Conservation (phyloP, 164 flowering plant species). For the Echeveria elegans region DNA sequence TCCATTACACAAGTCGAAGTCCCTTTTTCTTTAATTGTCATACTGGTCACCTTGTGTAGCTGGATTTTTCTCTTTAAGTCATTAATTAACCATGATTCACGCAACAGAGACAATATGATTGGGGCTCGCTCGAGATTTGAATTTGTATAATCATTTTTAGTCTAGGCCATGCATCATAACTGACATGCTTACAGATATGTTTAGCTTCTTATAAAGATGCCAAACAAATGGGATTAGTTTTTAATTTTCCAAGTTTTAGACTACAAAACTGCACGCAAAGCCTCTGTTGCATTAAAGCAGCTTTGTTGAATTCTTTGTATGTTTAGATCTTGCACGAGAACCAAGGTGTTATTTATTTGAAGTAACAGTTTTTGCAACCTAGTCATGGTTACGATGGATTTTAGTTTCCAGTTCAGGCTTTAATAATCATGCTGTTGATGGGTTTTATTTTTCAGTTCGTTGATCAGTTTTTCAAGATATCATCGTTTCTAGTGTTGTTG, state of each 20-base stretch:
- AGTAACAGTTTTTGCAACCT: too few species aligned
- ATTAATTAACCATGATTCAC: background rate
- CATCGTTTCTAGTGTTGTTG: background rate
- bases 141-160: background rate
- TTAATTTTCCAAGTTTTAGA: background rate
- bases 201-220: background rate
- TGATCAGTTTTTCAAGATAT: background rate
- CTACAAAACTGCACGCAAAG: background rate
- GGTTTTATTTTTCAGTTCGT: background rate
- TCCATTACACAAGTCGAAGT: background rate
- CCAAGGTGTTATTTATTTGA: too few species aligned
- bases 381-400: background rate
- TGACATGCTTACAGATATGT: background rate
- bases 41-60: background rate
- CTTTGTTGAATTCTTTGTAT: too few species aligned
- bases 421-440: background rate
- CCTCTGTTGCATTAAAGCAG: background rate
- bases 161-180: background rate
- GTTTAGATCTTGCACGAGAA: too few species aligned
- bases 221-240: background rate
- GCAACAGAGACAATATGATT: background rate
- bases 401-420: background rate
- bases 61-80: background rate
- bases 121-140: constrained; percentile 1
- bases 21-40: background rate